Base-by-base conservation (phyloP, 2,329 filamentous ascomycete genomes). In the Cryphonectria radicalis region DNA sequence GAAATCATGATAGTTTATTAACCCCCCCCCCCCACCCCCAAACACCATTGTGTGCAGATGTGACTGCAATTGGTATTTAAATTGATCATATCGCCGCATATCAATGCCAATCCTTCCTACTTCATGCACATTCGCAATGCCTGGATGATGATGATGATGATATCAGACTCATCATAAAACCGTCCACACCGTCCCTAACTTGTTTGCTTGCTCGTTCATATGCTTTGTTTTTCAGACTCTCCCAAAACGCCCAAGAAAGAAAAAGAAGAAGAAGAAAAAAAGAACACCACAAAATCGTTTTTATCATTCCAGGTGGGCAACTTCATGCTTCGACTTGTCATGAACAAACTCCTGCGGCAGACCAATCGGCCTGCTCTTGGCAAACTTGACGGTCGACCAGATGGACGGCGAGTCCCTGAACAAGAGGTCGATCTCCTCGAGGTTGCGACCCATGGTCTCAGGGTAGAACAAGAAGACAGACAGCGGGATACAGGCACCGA, bases 401-500 rank as follows among this genome's bases (percentile, higher is more conserved):
- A 78, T 77, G 0, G 79, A 82, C 2, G 79, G 80, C 60, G 80
- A 80, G 59, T 83, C 78, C 71, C 78, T 79, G 79, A 85, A 85
- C 73, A 84, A 78, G 69, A 83, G 75, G 68, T 83, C 82, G 62
- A 83, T 82, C 76, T 83, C 81, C 74, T 86, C 84, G 11, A 86
- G 77, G 76, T 81, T 84, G 72, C 83, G 82, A 8, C 84, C 84
- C 82, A 84, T 86, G n/a, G 84, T 86, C 77, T 84, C 82, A 3
- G 85, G 84, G 79, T 81, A 85, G 67, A 83, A 76, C 76, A 85
- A 80, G 77, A 79, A 84, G 40, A 86, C 83, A 4, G 79, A 76
- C 22, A 84, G 73, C 3, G 84, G 81, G 42, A 87, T 82, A 76
- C 81, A 82, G 28, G 81, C 81, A 10, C 81, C 81, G 70, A 86